These are phyloP conservation scores for Talaromyces sp. DNA, from an alignment of 2,329 filamentous ascomycete genomes.

Conservation along the genomic window DNA sequence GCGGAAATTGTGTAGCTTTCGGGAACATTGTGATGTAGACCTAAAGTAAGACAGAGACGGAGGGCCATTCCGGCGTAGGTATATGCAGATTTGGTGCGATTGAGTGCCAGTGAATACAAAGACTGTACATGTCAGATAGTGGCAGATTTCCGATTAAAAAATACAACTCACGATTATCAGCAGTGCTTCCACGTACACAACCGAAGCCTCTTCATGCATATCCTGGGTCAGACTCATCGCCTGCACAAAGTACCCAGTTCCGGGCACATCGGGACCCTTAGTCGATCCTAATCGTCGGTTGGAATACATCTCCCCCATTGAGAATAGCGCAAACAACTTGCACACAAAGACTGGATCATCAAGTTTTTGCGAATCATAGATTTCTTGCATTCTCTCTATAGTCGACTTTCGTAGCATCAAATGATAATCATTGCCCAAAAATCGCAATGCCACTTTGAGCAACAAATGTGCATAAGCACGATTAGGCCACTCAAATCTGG, in stretches of 20 bases:
- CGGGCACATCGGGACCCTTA: slow-evolving; percentile 16
- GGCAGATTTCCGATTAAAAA: background rate
- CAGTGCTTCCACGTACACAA: slow-evolving; percentile 19
- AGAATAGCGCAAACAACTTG: slow-evolving; percentile 21
- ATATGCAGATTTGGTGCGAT: slow-evolving; percentile 20
- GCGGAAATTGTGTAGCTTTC: slow-evolving; percentile 18
- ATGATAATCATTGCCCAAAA: slow-evolving; percentile 22
- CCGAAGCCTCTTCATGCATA: slow-evolving; percentile 19
- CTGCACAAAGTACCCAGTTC: slow-evolving; percentile 19
- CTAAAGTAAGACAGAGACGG: slow-evolving; percentile 18
- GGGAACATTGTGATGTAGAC: slow-evolving; percentile 19
- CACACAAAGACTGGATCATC: slow-evolving; percentile 20
- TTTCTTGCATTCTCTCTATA: slow-evolving; percentile 18
- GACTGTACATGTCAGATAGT: slow-evolving; percentile 4
- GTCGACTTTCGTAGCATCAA: slow-evolving; percentile 21
- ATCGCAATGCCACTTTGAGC: slow-evolving; percentile 21
- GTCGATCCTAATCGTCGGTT: slow-evolving; percentile 18
- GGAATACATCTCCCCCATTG: slow-evolving; percentile 22
- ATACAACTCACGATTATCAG: slow-evolving; percentile 13
- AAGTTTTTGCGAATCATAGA: slow-evolving; percentile 16
- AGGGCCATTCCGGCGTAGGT: slow-evolving; percentile 20
- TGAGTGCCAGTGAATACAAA: slow-evolving; percentile 18
- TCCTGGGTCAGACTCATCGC: slow-evolving; percentile 19
- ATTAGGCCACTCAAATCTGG: slow-evolving; percentile 18
- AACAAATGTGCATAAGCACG: slow-evolving; percentile 21